phyloP scores from a whole-genome alignment of 2,329 filamentous ascomycete genomes.

The Arthrobotrys pseudoclavata region DNA sequence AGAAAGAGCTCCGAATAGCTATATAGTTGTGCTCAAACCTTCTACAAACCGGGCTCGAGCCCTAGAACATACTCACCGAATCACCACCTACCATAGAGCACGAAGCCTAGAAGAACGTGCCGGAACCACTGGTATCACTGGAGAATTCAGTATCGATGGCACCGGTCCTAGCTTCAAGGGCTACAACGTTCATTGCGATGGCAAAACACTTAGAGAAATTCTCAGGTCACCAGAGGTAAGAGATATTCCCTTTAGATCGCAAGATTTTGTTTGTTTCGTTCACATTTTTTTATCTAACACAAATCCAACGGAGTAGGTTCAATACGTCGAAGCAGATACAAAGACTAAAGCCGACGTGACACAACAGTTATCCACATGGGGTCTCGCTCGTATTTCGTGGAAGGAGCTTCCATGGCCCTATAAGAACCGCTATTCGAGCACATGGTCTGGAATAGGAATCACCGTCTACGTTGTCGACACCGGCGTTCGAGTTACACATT shows the following conservation, averaged over 20 bases:
- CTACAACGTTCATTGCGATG: constrained; percentile 28
- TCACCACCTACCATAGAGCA: constrained; percentile 8
- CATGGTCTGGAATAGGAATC: constrained; percentile 64
- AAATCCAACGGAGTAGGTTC: constrained; percentile 10
- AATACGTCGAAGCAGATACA: constrained; percentile 40
- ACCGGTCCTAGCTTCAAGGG: constrained; percentile 30
- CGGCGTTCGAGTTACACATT: constrained; percentile 63
- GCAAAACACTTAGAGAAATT: constrained; percentile 34
- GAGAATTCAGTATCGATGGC: constrained; percentile 13
- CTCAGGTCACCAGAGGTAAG: constrained; percentile 35
- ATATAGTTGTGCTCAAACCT: constrained; percentile 76
- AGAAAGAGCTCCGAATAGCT: constrained; percentile 71
- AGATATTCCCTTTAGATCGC: not conserved
- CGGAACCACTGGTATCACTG: constrained; percentile 17
- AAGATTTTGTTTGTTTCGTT: not conserved
- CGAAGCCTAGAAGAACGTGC: constrained; percentile 3
- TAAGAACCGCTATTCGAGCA: constrained; percentile 63
- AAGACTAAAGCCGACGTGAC: not conserved
- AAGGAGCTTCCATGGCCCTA: constrained; percentile 63
- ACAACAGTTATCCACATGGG: constrained; percentile 65
- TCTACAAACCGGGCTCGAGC: constrained; percentile 63
- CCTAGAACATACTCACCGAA: constrained; percentile 31
- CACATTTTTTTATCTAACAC: not conserved
- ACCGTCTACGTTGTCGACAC: constrained; percentile 66
- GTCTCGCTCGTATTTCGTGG: constrained; percentile 71